A percentile compares a stretch with the other conserved stretches of the same genome.
phyloP scores from a whole-genome alignment of 306 rosid genomes.

The Castanea sativa region DNA sequence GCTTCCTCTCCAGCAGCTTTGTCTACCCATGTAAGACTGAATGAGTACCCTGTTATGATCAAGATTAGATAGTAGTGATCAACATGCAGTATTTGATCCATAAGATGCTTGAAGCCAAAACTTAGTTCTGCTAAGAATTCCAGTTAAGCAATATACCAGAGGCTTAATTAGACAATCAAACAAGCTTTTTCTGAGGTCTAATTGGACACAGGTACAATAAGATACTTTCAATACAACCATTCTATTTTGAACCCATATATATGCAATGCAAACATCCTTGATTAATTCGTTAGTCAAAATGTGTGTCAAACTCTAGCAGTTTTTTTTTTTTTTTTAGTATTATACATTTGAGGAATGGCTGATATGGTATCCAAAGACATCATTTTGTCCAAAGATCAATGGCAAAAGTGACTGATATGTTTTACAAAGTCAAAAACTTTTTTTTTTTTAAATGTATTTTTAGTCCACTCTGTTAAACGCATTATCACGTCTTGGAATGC shows the following conservation, averaged over 20 bases:
- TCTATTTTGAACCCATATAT: neutral
- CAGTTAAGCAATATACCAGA: neutral
- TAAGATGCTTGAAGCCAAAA: neutral
- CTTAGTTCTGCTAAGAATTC: neutral
- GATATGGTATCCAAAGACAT: no score
- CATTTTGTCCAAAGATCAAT: no score
- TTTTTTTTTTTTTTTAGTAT: no score
- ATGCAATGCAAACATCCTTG: neutral
- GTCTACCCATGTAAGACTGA: conserved; percentile 68
- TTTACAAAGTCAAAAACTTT: no score
- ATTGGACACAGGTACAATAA: neutral
- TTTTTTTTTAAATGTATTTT: no score
- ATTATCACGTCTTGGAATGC: no score
- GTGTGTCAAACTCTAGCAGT: neutral
- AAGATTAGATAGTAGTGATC: conserved; percentile 12
- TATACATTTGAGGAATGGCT: no score
- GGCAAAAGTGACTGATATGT: no score
- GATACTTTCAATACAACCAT: neutral
- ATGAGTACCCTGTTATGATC: conserved; percentile 63
- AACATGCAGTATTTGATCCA: neutral
- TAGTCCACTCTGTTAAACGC: no score
- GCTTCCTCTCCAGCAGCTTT: conserved; percentile 46
- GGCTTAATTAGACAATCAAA: neutral
- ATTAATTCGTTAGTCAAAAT: neutral
- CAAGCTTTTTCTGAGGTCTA: neutral